Evolutionary conservation across 2,329 filamentous ascomycete genomes (phyloP).

Genomic region (Didymella pomorum): DNA sequence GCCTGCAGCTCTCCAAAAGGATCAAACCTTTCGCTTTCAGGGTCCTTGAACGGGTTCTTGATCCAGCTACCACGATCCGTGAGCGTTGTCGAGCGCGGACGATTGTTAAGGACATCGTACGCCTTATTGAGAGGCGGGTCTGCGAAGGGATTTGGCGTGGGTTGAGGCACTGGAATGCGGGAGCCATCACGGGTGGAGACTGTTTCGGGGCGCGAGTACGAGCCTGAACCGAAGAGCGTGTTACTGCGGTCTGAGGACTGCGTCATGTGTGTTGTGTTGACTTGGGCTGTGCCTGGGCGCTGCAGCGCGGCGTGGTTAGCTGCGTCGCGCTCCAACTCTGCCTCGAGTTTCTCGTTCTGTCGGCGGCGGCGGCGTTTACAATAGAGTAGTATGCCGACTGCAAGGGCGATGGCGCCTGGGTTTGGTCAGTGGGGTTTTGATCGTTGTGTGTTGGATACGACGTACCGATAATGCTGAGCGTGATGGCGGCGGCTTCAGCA

Average conservation of each 20-base stretch:
- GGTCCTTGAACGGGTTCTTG: constrained; percentile 47
- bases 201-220: constrained; percentile 44
- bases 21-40: constrained; percentile 47
- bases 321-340: constrained; percentile 40
- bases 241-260: constrained; percentile 36
- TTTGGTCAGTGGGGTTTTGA: constrained; percentile 3
- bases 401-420: constrained; percentile 39
- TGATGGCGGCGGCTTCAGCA: constrained; percentile 44
- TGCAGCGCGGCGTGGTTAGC: constrained; percentile 31
- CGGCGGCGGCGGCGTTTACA: constrained; percentile 36
- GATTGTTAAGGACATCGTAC: constrained; percentile 45
- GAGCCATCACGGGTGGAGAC: constrained; percentile 41
- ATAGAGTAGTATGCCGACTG: constrained; percentile 34
- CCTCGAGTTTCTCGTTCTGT: constrained; percentile 28
- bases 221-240: constrained; percentile 37
- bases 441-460: background rate
- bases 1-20: constrained; percentile 49
- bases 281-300: constrained; percentile 36
- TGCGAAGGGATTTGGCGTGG: constrained; percentile 47
- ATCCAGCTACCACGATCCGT: constrained; percentile 47
- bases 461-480: constrained; percentile 43
- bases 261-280: constrained; percentile 30
- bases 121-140: constrained; percentile 49
- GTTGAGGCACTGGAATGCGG: constrained; percentile 30
- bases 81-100: constrained; percentile 45